Percentiles rank a stretch among this genome's conserved stretches.
phyloP scores from a whole-genome alignment of 441 rosid species.

The Brassica hybrid region DNA sequence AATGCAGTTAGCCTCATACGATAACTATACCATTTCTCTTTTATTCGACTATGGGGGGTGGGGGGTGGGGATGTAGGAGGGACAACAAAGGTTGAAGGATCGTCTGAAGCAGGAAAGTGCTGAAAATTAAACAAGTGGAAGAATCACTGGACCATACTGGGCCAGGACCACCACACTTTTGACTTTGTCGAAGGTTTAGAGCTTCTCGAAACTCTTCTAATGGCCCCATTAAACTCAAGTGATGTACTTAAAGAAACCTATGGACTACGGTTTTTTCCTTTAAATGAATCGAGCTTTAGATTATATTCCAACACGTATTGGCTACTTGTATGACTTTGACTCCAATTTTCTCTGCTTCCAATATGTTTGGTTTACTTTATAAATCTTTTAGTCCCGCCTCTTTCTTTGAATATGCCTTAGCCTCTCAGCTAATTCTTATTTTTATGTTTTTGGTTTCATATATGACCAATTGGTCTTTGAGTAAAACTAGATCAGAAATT shows the following conservation, averaged over 20 bases:
- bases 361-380: background rate
- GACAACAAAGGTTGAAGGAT: background rate
- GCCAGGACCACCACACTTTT: conserved; percentile 23
- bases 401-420: background rate
- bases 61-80: too few relatives aligned
- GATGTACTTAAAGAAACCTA: conserved; percentile 8
- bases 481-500: background rate
- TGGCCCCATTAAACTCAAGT: conserved; percentile 17
- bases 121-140: conserved; percentile 10
- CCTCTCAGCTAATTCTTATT: background rate
- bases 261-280: conserved; percentile 5
- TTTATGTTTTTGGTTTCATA: background rate
- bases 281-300: conserved; percentile 1
- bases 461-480: background rate
- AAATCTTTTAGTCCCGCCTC: conserved; percentile 11
- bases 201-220: conserved; percentile 4
- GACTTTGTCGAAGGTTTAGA: conserved; percentile 15
- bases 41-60: too few relatives aligned
- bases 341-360: background rate
- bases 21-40: background rate
- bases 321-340: background rate
- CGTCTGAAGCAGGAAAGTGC: background rate
- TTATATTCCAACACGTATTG: conserved; percentile 3
- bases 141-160: conserved; percentile 23
- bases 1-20: background rate